Evolutionary conservation across 352 stramenopile genomes (phyloP).

Genomic region (Globisporangium recalcitrans): DNA sequence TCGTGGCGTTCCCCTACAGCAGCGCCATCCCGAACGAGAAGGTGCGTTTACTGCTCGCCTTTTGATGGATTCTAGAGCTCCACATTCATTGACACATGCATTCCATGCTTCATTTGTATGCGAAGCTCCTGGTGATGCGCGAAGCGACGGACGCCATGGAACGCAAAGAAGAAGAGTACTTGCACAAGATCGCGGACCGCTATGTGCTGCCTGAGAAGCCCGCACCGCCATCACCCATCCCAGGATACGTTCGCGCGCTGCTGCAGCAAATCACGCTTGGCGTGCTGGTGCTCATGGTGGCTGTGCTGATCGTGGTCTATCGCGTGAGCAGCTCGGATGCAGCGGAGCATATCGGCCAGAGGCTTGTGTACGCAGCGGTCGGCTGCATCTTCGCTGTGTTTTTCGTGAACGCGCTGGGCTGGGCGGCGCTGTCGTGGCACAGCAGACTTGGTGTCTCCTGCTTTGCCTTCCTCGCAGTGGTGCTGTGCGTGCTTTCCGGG

Average conservation of each 20-base stretch:
- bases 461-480: constrained; percentile 16
- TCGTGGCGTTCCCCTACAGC: constrained; percentile 43
- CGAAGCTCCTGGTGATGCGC: constrained; percentile 43
- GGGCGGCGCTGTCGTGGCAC: constrained; percentile 13
- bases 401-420: constrained; percentile 22
- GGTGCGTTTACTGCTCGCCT: too few relatives aligned
- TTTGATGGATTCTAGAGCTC: too few relatives aligned
- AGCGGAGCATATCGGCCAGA: neutral
- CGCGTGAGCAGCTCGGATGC: constrained; percentile 1
- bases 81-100: neutral
- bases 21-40: constrained; percentile 36
- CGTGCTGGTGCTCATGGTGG: constrained; percentile 19
- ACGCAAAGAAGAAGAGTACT: constrained; percentile 44
- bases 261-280: constrained; percentile 25
- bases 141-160: constrained; percentile 43
- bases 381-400: constrained; percentile 8
- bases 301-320: constrained; percentile 16
- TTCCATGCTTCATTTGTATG: constrained; percentile 14
- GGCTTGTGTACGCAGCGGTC: constrained; percentile 7
- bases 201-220: constrained; percentile 18
- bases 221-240: constrained; percentile 19
- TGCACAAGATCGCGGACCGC: constrained; percentile 32
- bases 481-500: constrained; percentile 10
- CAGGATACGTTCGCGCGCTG: constrained; percentile 12
- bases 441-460: constrained; percentile 18